A percentile compares a stretch with the other conserved stretches of the same genome.
Conservation (phyloP, 2,329 filamentous ascomycete species). For the Fusarium denticulatum region DNA sequence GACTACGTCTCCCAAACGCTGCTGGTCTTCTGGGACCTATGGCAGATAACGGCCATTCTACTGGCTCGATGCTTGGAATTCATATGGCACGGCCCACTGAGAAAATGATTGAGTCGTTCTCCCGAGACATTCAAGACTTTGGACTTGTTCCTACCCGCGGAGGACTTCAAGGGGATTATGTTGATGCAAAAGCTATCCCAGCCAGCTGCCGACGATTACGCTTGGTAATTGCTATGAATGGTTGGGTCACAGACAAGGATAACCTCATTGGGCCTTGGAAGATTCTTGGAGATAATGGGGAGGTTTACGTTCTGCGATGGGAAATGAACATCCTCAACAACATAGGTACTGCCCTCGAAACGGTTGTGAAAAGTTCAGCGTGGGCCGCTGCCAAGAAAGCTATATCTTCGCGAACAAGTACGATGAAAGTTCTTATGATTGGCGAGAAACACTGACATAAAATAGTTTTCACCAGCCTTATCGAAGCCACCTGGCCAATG, state of each 20-base stretch:
- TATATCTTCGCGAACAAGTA: conserved; percentile 58
- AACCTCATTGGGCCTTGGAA: conserved; percentile 79
- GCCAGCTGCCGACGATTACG: conserved; percentile 75
- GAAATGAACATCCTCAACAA: conserved; percentile 81
- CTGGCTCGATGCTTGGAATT: conserved; percentile 91
- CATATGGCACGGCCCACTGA: conserved; percentile 85
- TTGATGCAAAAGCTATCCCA: conserved; percentile 61
- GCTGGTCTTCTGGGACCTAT: conserved; percentile 83
- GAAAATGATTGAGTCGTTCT: conserved; percentile 89
- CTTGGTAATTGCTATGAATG: conserved; percentile 83
- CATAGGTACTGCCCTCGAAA: conserved; percentile 80
- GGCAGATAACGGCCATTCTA: conserved; percentile 80
- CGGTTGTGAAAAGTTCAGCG: conserved; percentile 80
- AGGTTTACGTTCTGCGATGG: conserved; percentile 86
- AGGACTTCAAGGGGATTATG: conserved; percentile 49
- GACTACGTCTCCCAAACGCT: conserved; percentile 77
- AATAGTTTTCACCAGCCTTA: conserved; percentile 65
- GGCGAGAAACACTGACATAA: neutral
- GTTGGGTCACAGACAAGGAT: conserved; percentile 81
- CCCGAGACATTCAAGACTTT: conserved; percentile 88
- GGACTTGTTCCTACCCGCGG: conserved; percentile 80
- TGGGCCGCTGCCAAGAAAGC: conserved; percentile 75
- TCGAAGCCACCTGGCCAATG: conserved; percentile 69
- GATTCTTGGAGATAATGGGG: conserved; percentile 75
- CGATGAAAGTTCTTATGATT: conserved; percentile 35